phyloP scores from a whole-genome alignment of 1,284 basidiomycete species.

The Leccinum fuscescens region DNA sequence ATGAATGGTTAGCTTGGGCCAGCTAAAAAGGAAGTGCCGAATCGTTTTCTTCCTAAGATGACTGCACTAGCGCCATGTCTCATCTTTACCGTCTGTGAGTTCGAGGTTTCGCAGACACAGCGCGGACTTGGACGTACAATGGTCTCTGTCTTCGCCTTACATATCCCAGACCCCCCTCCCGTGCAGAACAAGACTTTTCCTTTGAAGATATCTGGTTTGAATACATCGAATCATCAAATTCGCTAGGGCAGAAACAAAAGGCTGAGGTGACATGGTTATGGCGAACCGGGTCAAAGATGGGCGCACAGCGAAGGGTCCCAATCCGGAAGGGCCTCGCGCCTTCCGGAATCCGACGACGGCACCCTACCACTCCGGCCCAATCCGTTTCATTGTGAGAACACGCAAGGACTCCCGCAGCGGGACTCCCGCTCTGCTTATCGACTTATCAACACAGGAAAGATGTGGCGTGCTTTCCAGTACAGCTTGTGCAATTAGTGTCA shows the following conservation, averaged over 20 bases:
- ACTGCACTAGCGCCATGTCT: constrained; percentile 78
- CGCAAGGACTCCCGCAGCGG: neutral
- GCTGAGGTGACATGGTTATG: constrained; percentile 13
- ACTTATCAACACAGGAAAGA: neutral
- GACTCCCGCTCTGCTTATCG: neutral
- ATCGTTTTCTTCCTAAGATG: constrained; percentile 87
- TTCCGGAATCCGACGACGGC: too few species aligned
- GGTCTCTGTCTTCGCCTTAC: constrained; percentile 83
- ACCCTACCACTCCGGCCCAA: neutral
- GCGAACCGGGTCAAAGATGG: neutral
- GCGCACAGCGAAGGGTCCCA: too few species aligned
- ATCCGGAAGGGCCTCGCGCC: too few species aligned
- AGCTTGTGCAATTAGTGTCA: neutral
- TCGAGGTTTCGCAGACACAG: neutral
- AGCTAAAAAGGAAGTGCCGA: constrained; percentile 1
- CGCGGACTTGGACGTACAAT: constrained; percentile 48
- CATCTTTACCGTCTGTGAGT: constrained; percentile 53
- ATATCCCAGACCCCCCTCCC: constrained; percentile 89
- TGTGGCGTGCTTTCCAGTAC: neutral
- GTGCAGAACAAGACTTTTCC: constrained; percentile 95
- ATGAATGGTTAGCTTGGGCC: neutral
- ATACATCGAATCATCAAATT: constrained; percentile 43
- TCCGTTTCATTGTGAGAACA: neutral
- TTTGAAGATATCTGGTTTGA: constrained; percentile 81
- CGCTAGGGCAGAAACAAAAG: constrained; percentile 40